A percentile compares a stretch with the other conserved stretches of the same genome.
phyloP scores from a whole-genome alignment of 352 stramenopile genomes.

The Globisporangium ultimum region DNA sequence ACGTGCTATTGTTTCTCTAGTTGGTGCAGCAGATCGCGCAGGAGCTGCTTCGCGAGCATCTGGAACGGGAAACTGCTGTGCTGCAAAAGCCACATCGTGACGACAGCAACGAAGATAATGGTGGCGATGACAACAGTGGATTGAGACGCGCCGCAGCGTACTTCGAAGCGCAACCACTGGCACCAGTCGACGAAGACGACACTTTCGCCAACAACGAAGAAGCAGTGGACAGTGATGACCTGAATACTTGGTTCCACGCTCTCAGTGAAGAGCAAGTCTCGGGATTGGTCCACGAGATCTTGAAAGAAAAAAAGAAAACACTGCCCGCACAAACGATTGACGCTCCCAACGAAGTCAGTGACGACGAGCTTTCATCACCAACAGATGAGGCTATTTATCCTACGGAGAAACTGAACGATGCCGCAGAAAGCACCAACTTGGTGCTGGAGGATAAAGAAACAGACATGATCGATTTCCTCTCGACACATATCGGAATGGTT shows the following conservation, averaged over 20 bases:
- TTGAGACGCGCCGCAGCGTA: conserved; percentile 34
- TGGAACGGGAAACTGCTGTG: conserved; percentile 3
- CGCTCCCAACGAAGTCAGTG: background rate
- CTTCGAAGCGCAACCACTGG: conserved; percentile 15
- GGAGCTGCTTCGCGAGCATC: conserved; percentile 29
- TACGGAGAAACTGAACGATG: background rate
- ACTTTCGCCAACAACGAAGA: background rate
- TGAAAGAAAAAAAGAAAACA: conserved; percentile 21
- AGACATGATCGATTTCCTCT: conserved; percentile 24
- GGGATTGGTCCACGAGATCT: conserved; percentile 35
- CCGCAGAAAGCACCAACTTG: background rate
- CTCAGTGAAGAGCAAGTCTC: conserved; percentile 50
- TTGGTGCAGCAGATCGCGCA: conserved; percentile 30
- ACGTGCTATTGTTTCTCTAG: conserved; percentile 1
- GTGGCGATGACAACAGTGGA: conserved; percentile 26
- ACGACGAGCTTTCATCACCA: background rate
- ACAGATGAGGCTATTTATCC: background rate
- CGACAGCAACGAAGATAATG: background rate
- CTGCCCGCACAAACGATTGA: background rate
- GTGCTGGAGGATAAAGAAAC: conserved; percentile 23
- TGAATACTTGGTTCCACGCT: conserved; percentile 26
- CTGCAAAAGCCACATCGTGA: too few species aligned
- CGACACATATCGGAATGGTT: background rate
- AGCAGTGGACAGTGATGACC: background rate
- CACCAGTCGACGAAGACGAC: background rate